Evolutionary conservation across 129 eudicot species (phyloP), one percentile per base, ranked within the genome.

Genomic region (Ambrosia artemisiifolia): DNA sequence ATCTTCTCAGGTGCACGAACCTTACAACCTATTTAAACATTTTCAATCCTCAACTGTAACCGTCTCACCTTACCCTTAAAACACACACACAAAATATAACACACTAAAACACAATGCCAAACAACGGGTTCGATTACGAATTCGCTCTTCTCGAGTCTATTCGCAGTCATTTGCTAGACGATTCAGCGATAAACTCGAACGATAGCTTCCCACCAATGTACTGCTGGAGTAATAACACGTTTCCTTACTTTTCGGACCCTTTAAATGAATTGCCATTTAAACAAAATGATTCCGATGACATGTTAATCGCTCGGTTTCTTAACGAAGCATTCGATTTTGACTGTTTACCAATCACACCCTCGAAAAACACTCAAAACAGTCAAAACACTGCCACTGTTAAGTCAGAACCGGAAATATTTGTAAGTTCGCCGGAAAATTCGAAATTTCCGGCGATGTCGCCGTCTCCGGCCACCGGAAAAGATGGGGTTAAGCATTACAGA

Each of bases 121-220:
- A 73, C 60, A 73, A 75, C 30, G 70, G 66, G 72, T 79, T 69
- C 7, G 83, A 82, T 33, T 74, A 88, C 2, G 92, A 91, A 59
- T 81, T 72, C 42, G 85, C 86, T 3, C 78, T 85, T 55, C 85
- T 91, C 13, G 92, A 91, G 65, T 80, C 92, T 1, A 85, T 87
- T 3, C 75, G 83, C 30, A 65, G 71, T 20, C 79, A 87, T 69
- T 73, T 90, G 24, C 61, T 90, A 36, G 93, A 80, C 1, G 90
- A 85, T 50, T 78, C 82, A 11, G 33, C 36, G 16, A 32, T 59
- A 33, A 73, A 44, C 17, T 79, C 83, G 69, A 35, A 69, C 19
- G 48, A 18, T 11, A 7, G 28, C 10, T 18, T 65, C 10, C 63
- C 73, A 42, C 75, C 75, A 6, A 49, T 59, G 19, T 42, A 71